Evolutionary conservation across 2,329 filamentous ascomycete species (phyloP).

Genomic region (Penicillium occitanis): DNA sequence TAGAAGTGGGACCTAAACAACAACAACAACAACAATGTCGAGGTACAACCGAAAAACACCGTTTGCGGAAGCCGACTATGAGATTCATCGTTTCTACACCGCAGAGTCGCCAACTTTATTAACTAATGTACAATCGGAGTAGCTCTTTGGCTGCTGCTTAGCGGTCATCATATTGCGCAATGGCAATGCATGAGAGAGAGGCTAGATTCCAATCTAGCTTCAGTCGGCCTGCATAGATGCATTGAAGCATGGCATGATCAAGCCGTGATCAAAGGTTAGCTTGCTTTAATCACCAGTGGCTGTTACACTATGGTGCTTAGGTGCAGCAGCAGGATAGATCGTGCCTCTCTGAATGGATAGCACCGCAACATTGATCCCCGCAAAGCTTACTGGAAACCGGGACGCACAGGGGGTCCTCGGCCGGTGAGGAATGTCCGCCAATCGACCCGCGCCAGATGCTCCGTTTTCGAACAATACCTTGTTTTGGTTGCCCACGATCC

Average conservation of each 20-base stretch:
- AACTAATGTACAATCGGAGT: background rate
- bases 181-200: background rate
- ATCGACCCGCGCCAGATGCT: slow-evolving; percentile 10
- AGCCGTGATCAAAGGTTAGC: background rate
- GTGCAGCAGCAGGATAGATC: background rate
- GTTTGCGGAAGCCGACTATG: slow-evolving; percentile 12
- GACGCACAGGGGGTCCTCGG: background rate
- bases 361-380: slow-evolving; percentile 1
- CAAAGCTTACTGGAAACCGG: slow-evolving; percentile 13
- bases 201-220: background rate
- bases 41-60: background rate
- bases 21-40: background rate
- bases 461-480: slow-evolving; percentile 18
- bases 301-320: slow-evolving; percentile 4
- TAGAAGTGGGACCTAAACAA: background rate
- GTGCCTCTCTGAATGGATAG: slow-evolving; percentile 10
- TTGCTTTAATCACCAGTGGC: background rate
- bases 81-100: slow-evolving; percentile 4
- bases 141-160: background rate
- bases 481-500: slow-evolving; percentile 7
- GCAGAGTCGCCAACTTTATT: background rate
- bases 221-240: slow-evolving; percentile 1
- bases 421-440: slow-evolving; percentile 1
- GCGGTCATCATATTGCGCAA: background rate
- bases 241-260: slow-evolving; percentile 4